Conservation (phyloP, 495 filamentous ascomycete species). For the Aspergillus ellipticus region DNA sequence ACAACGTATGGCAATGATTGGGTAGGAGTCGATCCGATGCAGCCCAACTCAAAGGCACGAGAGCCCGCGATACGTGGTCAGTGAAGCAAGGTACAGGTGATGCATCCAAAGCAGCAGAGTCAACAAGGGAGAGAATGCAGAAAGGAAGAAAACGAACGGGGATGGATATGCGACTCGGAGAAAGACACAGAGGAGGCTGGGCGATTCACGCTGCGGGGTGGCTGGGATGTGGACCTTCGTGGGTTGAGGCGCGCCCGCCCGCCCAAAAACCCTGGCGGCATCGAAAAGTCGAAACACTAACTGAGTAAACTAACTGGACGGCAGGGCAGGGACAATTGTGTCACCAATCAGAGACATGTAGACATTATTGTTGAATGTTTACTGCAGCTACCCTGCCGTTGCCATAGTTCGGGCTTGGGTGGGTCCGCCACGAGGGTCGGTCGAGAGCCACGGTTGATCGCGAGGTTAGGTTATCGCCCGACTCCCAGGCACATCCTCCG, state of each 20-base stretch:
- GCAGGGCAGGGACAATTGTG: neutral
- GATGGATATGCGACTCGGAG: conserved; percentile 9
- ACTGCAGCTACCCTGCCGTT: neutral
- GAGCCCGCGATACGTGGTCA: neutral
- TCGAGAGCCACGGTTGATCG: neutral
- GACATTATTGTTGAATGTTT: neutral
- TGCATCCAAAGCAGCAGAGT: conserved; percentile 6
- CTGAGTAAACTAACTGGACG: no score
- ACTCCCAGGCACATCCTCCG: no score
- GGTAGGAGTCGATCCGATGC: conserved; percentile 3
- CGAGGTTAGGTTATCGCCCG: no score
- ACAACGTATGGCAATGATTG: neutral
- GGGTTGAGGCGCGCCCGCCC: no score
- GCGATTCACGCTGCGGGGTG: conserved; percentile 24
- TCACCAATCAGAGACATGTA: neutral
- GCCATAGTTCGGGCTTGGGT: neutral
- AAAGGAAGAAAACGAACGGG: conserved; percentile 7
- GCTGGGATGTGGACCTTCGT: conserved; percentile 15
- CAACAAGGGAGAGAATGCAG: conserved; percentile 3
- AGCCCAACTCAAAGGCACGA: conserved; percentile 10
- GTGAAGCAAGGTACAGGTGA: conserved; percentile 7
- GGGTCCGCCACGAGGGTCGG: conserved; percentile 7
- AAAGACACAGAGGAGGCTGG: conserved; percentile 20
- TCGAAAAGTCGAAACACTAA: no score
- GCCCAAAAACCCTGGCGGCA: no score